These are phyloP conservation scores for Paspalum notatum DNA, from an alignment of 176 grass and related monocot species.

Conservation along the genomic window DNA sequence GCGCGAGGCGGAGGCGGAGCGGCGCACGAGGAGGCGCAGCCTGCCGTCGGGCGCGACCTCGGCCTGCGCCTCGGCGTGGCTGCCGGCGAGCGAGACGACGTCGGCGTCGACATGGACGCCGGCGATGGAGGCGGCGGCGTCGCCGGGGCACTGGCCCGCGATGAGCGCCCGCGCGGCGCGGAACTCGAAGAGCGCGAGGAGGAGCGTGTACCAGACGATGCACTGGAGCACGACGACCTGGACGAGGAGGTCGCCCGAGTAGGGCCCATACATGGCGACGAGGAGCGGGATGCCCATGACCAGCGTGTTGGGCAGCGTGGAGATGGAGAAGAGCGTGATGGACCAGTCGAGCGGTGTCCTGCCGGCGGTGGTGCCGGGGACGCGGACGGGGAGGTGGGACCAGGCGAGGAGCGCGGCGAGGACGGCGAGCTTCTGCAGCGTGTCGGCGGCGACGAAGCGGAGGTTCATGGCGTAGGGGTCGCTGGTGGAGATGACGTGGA, in stretches of 20 bases:
- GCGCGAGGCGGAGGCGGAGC: conserved; percentile 34
- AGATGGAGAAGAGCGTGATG: conserved; percentile 63
- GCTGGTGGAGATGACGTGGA: conserved; percentile 73
- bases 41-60: conserved; percentile 45
- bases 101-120: conserved; percentile 55
- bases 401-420: conserved; percentile 52
- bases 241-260: conserved; percentile 61
- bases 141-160: conserved; percentile 25
- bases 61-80: conserved; percentile 45
- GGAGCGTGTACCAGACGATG: conserved; percentile 70
- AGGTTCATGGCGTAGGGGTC: conserved; percentile 69
- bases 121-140: conserved; percentile 24
- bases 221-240: conserved; percentile 69
- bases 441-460: conserved; percentile 76
- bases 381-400: conserved; percentile 25
- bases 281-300: conserved; percentile 67
- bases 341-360: conserved; percentile 49
- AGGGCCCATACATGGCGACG: conserved; percentile 57
- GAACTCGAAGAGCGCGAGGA: conserved; percentile 68
- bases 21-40: conserved; percentile 41
- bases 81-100: conserved; percentile 52
- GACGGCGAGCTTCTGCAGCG: conserved; percentile 62
- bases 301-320: conserved; percentile 66
- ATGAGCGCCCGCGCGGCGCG: conserved; percentile 59
- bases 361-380: not conserved